A percentile compares a stretch with the other conserved stretches of the same genome.
Conservation (phyloP, 2,329 filamentous ascomycete genomes). For the Fusarium citri region DNA sequence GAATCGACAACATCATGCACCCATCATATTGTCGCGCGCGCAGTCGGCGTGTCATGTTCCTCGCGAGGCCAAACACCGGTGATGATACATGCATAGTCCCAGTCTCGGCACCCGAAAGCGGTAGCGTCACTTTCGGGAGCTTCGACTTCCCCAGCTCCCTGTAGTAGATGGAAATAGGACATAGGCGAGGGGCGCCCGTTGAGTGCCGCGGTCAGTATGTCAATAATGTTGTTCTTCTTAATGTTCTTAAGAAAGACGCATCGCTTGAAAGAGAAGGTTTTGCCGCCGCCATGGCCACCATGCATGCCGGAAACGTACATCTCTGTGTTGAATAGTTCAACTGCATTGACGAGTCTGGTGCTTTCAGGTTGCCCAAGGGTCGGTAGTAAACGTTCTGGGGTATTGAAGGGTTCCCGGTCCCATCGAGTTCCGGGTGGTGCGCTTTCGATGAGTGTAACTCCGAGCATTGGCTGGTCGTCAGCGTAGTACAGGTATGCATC, state of each 20-base stretch:
- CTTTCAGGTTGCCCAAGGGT: conserved; percentile 51
- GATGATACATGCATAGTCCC: conserved; percentile 72
- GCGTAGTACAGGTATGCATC: conserved; percentile 69
- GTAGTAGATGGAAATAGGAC: conserved; percentile 72
- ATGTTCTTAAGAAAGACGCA: conserved; percentile 69
- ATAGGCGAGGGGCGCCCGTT: conserved; percentile 61
- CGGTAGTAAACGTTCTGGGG: conserved; percentile 9
- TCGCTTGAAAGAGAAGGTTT: conserved; percentile 73
- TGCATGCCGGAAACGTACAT: conserved; percentile 72
- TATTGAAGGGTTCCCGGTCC: neutral
- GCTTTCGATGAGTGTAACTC: conserved; percentile 62
- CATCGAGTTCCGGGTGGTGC: conserved; percentile 38
- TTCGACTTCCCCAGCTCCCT: conserved; percentile 65
- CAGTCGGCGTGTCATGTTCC: conserved; percentile 58
- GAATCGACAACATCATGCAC: conserved; percentile 63
- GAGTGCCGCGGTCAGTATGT: conserved; percentile 59
- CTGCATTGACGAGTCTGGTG: conserved; percentile 55
- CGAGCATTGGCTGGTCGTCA: conserved; percentile 58
- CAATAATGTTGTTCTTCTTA: conserved; percentile 48
- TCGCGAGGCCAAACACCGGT: conserved; percentile 71
- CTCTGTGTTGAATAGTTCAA: conserved; percentile 67
- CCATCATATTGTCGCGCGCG: conserved; percentile 60
- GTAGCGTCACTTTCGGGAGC: conserved; percentile 59
- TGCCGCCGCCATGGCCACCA: conserved; percentile 66
- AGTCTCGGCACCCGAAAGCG: conserved; percentile 72